phyloP scores from a whole-genome alignment of 495 filamentous ascomycete species.

The Poronia punctata region DNA sequence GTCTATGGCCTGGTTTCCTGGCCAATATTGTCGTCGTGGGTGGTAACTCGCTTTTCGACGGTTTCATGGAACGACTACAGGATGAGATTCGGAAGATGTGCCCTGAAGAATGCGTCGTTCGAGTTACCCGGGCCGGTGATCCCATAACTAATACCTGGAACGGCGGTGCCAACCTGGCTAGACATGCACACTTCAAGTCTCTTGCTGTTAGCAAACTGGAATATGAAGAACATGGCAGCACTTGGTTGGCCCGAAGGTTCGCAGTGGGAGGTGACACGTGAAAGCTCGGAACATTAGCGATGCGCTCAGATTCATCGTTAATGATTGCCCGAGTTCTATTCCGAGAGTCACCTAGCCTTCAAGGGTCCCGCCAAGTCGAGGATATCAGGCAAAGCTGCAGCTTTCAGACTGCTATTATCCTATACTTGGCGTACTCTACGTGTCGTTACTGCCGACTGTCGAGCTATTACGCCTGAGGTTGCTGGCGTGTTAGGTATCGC shows the following conservation, averaged over 20 bases:
- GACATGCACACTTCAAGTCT: constrained; percentile 53
- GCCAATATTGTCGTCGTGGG: constrained; percentile 87
- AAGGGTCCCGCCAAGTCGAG: too few species aligned
- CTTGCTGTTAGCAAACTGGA: constrained; percentile 76
- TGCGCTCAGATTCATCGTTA: constrained; percentile 47
- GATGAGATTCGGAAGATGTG: constrained; percentile 67
- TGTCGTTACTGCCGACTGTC: too few species aligned
- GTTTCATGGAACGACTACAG: constrained; percentile 78
- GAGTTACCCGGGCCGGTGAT: constrained; percentile 62
- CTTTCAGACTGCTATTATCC: too few species aligned
- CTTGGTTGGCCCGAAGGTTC: constrained; percentile 73
- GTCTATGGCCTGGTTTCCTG: constrained; percentile 68
- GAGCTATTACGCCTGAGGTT: too few species aligned
- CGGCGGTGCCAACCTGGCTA: constrained; percentile 71
- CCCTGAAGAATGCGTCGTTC: constrained; percentile 68
- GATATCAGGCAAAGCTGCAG: too few species aligned
- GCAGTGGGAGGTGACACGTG: constrained; percentile 22
- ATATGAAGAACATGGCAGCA: constrained; percentile 79
- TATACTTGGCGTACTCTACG: too few species aligned
- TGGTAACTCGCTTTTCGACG: constrained; percentile 71
- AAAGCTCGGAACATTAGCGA: constrained; percentile 7
- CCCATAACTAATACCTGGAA: constrained; percentile 79
- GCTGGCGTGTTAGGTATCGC: too few species aligned
- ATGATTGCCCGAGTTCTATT: too few species aligned
- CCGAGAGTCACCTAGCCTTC: too few species aligned